Evolutionary conservation across 2,329 filamentous ascomycete genomes (phyloP).

Genomic region (Fusarium neocosmosporiellum): DNA sequence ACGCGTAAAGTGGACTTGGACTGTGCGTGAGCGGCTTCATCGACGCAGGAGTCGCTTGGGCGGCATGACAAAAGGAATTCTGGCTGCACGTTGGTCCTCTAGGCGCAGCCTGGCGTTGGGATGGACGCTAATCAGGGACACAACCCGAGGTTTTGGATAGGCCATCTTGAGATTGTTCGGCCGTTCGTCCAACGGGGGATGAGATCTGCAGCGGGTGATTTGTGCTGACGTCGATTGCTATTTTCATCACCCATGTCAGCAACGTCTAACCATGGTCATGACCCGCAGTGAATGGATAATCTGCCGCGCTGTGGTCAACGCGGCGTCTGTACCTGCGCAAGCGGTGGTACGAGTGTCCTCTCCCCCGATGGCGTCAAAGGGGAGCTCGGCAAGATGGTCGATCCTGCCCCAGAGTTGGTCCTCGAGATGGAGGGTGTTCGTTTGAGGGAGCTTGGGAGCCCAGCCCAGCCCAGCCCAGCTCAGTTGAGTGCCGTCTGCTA

Average conservation of each 20-base stretch:
- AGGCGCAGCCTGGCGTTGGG: slow-evolving; percentile 15
- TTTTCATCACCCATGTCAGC: slow-evolving; percentile 27
- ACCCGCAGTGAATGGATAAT: slow-evolving; percentile 25
- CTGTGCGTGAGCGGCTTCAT: neutral
- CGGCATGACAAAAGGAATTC: slow-evolving; percentile 2
- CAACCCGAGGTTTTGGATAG: slow-evolving; percentile 4
- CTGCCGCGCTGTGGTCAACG: slow-evolving; percentile 27
- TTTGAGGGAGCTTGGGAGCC: slow-evolving; percentile 6
- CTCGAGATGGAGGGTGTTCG: slow-evolving; percentile 7
- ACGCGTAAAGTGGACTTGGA: slow-evolving; percentile 5
- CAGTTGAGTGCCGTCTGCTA: slow-evolving; percentile 11
- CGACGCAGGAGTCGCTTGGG: neutral
- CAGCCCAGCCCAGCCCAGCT: neutral
- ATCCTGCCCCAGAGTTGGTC: slow-evolving; percentile 35
- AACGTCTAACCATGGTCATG: neutral
- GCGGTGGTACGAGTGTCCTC: slow-evolving; percentile 35
- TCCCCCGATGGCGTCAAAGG: slow-evolving; percentile 36
- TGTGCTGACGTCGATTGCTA: slow-evolving; percentile 38
- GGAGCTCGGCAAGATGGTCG: slow-evolving; percentile 34
- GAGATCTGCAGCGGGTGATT: slow-evolving; percentile 30
- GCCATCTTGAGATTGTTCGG: slow-evolving; percentile 19
- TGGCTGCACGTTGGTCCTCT: neutral
- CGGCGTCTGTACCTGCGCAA: slow-evolving; percentile 41
- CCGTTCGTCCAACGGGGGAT: slow-evolving; percentile 22
- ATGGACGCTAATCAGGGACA: slow-evolving; percentile 1